Percentiles rank a stretch among this genome's conserved stretches.
Conservation (phyloP, 2,329 filamentous ascomycete species). For the Microascus cirrosus region DNA sequence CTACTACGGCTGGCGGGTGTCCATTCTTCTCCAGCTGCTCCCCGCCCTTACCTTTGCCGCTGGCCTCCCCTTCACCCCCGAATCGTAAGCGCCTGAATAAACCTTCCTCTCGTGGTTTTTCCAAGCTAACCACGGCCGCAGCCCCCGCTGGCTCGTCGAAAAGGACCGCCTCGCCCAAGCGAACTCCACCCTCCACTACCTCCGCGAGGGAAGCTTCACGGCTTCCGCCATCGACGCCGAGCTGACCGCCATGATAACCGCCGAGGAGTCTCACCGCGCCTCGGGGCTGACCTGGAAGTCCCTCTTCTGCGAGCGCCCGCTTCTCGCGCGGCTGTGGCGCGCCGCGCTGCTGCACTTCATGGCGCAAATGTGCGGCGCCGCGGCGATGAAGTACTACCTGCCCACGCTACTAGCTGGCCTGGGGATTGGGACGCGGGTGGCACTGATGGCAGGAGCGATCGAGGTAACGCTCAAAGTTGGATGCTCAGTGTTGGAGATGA, state of each 20-base stretch:
- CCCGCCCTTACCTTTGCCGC: constrained; percentile 36
- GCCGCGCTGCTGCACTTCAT: constrained; percentile 47
- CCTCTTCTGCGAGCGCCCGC: constrained; percentile 33
- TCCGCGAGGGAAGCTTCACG: constrained; percentile 31
- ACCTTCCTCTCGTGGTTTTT: background rate
- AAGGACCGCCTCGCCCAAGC: constrained; percentile 31
- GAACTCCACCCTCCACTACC: constrained; percentile 29
- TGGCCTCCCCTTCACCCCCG: constrained; percentile 40
- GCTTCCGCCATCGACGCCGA: constrained; percentile 26
- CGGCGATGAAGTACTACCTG: constrained; percentile 50
- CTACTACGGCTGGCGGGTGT: constrained; percentile 40
- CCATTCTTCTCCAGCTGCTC: constrained; percentile 38
- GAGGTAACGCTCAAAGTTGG: constrained; percentile 47
- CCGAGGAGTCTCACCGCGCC: constrained; percentile 13
- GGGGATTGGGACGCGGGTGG: constrained; percentile 33
- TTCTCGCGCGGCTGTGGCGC: constrained; percentile 44
- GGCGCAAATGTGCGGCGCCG: constrained; percentile 48
- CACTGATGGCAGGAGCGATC: constrained; percentile 41
- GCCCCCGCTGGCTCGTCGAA: constrained; percentile 48
- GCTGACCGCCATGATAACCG: constrained; percentile 31
- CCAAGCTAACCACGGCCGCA: constrained; percentile 11
- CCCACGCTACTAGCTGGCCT: constrained; percentile 39
- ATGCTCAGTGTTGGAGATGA: constrained; percentile 44
- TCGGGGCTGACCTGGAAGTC: constrained; percentile 22
- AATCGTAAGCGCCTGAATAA: constrained; percentile 30